Percentiles rank a stretch among this genome's conserved stretches.
phyloP scores from a whole-genome alignment of 2,329 filamentous ascomycete genomes.

The Colletotrichum siamense region DNA sequence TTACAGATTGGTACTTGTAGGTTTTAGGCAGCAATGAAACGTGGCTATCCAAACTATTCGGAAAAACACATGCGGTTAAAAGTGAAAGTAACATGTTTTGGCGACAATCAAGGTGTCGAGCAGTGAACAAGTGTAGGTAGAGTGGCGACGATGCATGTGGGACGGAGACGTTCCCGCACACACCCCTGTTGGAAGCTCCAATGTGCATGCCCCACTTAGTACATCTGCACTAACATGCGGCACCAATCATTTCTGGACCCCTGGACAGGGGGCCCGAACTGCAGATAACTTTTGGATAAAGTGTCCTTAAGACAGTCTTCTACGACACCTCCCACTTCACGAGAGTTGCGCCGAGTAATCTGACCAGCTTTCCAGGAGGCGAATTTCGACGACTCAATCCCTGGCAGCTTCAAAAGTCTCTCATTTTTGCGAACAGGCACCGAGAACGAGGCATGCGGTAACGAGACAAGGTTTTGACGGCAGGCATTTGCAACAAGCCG shows the following conservation, averaged over 20 bases:
- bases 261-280: slow-evolving; percentile 16
- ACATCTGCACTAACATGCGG: neutral
- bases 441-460: slow-evolving; percentile 17
- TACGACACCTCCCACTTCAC: neutral
- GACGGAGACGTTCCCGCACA: neutral
- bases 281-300: slow-evolving; percentile 24
- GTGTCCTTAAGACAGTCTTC: slow-evolving; percentile 21
- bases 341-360: slow-evolving; percentile 13
- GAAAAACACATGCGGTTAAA: neutral
- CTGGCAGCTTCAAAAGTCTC: neutral
- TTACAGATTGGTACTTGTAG: slow-evolving; percentile 24
- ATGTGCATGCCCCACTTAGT: slow-evolving; percentile 4
- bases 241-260: slow-evolving; percentile 21
- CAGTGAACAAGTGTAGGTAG: neutral
- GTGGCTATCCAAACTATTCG: neutral
- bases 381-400: neutral
- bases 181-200: slow-evolving; percentile 8
- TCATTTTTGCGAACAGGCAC: neutral
- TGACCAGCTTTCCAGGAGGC: slow-evolving; percentile 8
- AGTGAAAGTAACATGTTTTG: neutral
- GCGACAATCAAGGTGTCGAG: neutral
- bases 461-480: neutral
- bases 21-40: slow-evolving; percentile 15
- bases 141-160: neutral
- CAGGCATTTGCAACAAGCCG: slow-evolving; percentile 19